phyloP scores from a whole-genome alignment of 2,329 filamentous ascomycete species.

The Fonsecaea pugnacius region DNA sequence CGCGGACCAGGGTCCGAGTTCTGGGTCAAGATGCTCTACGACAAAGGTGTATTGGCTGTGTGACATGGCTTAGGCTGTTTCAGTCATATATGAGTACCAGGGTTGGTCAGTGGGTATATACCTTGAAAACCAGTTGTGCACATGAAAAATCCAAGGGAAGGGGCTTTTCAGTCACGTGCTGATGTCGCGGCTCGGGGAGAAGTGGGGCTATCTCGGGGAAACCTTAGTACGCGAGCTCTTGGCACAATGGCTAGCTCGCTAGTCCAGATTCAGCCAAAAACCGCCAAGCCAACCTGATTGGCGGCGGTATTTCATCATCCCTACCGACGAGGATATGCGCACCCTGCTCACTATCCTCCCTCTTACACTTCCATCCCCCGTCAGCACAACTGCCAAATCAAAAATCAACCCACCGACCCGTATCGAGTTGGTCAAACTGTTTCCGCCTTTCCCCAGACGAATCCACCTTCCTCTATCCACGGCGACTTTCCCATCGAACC shows the following conservation, averaged over 20 bases:
- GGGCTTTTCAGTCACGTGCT: neutral
- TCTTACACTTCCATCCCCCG: neutral
- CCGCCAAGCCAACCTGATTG: constrained; percentile 3
- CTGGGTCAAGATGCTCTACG: constrained; percentile 94
- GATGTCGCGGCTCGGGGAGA: neutral
- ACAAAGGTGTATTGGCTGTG: constrained; percentile 73
- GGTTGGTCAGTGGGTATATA: neutral
- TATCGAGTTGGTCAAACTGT: neutral
- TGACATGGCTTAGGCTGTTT: constrained; percentile 32
- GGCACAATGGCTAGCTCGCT: neutral
- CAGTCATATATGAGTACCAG: constrained; percentile 2
- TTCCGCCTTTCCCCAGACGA: constrained; percentile 20
- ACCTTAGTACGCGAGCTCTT: constrained; percentile 10
- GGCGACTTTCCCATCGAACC: constrained; percentile 9
- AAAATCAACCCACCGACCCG: neutral
- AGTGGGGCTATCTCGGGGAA: constrained; percentile 7
- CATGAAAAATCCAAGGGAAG: neutral
- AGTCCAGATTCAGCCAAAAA: neutral
- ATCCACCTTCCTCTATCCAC: constrained; percentile 1
- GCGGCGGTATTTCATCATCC: constrained; percentile 1
- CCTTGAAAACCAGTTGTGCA: neutral
- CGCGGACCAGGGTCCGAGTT: constrained; percentile 91
- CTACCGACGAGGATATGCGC: neutral
- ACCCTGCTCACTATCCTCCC: neutral
- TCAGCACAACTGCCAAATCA: neutral